Base-by-base conservation (phyloP, 2,329 filamentous ascomycete genomes). In the Colletotrichum camelliae region DNA sequence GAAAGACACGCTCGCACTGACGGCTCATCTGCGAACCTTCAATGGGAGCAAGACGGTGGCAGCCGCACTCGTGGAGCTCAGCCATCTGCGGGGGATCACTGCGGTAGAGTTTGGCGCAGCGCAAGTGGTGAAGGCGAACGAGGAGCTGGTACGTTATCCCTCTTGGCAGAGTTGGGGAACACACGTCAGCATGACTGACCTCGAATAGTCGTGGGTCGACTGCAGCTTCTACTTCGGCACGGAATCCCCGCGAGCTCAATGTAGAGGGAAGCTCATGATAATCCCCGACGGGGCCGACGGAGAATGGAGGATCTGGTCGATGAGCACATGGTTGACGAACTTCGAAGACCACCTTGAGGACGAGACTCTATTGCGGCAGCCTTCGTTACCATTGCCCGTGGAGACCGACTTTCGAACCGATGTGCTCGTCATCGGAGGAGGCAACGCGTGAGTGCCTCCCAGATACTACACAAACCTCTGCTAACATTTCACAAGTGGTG, bases 221-320 rank as follows among this genome's bases (percentile, higher is more conserved):
- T 75, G 77, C 39, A 72, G 72, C 35, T 79, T 86, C 12, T 43
- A 72, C 1, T 86, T 86, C 71, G 77, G 74, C 33, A 86, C 85
- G 1, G 39, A 6, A 0, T 79, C 78, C 0, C 85, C 85, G 1
- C 80, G 72, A 3, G 81, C 81, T 0, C 79, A 21, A 0, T 83
- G 84, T 62, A 77, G 75, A 3, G 85, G 84, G 1, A 82, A 80
- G 16, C 61, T 85, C 10, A 64, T 84, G 15, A 72, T 86, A 0
- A 60, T 86, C 43, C 82, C 79, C 27, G 39, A 68, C 2, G 73
- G 27, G 3, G 73, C 64, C 1, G 39, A 43, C 1, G 31, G 78
- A 4, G 13, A 65, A 6, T 85, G 83, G 83, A 85, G 82, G 76
- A 83, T 85, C 21, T 85, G 84, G 83, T 73, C 79, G 1, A 66